These are phyloP conservation scores for Panellus pusillus DNA, from an alignment of 768 basidiomycete genomes.

Conservation along the genomic window DNA sequence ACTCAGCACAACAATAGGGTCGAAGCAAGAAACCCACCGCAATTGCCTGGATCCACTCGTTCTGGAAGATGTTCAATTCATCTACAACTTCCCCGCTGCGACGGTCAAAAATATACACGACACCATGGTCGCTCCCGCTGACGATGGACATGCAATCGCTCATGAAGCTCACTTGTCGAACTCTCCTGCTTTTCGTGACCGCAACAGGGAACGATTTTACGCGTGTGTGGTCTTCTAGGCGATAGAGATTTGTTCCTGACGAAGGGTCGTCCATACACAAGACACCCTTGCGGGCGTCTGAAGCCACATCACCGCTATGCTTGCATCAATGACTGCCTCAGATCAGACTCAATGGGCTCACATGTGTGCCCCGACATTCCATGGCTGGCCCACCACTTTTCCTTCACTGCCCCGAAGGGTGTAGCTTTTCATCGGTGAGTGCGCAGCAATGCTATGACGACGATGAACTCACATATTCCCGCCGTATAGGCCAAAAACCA, in stretches of 20 bases:
- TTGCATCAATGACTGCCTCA: background rate
- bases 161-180: slow-evolving; percentile 16
- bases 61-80: slow-evolving; percentile 10
- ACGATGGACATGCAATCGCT: slow-evolving; percentile 15
- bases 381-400: slow-evolving; percentile 2
- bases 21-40: too few relatives aligned
- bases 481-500: slow-evolving; percentile 22
- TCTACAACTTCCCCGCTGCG: slow-evolving; percentile 12
- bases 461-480: slow-evolving; percentile 21
- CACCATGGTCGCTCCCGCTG: slow-evolving; percentile 22
- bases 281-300: slow-evolving; percentile 7
- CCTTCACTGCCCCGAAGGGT: slow-evolving; percentile 19
- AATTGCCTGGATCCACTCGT: slow-evolving; percentile 16
- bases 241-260: slow-evolving; percentile 7
- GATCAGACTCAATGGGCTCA: slow-evolving; percentile 8
- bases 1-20: slow-evolving; percentile 7
- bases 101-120: slow-evolving; percentile 20
- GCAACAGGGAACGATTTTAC: slow-evolving; percentile 14
- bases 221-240: slow-evolving; percentile 4
- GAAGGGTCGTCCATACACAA: slow-evolving; percentile 16
- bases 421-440: slow-evolving; percentile 12
- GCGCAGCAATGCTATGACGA: background rate
- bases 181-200: slow-evolving; percentile 10
- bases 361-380: slow-evolving; percentile 19
- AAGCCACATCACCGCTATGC: slow-evolving; percentile 13